Evolutionary conservation across 2,329 filamentous ascomycete species (phyloP).

Genomic region (Nannizziopsis barbatae): DNA sequence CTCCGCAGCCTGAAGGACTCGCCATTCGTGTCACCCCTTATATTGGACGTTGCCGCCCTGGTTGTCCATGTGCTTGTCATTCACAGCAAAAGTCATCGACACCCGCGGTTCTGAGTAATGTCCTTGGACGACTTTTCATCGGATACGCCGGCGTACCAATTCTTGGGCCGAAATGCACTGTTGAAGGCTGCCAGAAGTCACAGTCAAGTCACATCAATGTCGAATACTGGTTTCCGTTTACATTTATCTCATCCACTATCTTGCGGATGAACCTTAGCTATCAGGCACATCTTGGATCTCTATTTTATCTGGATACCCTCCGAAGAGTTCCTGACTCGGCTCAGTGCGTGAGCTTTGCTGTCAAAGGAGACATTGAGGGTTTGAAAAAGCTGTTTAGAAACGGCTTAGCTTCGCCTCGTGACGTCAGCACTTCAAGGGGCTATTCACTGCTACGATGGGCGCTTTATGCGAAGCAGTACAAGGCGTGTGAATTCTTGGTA

Average conservation of each 20-base stretch:
- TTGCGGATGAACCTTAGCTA: conserved; percentile 20
- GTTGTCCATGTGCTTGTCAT: conserved; percentile 20
- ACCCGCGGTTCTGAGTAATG: conserved; percentile 16
- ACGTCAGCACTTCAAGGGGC: conserved; percentile 24
- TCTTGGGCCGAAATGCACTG: conserved; percentile 20
- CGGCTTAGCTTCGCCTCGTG: conserved; percentile 25
- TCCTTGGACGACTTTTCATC: conserved; percentile 23
- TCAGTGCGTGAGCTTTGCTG: conserved; percentile 23
- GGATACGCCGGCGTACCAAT: conserved; percentile 23
- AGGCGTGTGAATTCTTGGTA: conserved; percentile 23
- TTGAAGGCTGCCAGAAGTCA: conserved; percentile 17
- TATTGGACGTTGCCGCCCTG: conserved; percentile 13
- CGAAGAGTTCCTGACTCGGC: conserved; percentile 24
- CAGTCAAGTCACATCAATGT: conserved; percentile 19
- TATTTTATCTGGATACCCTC: conserved; percentile 22
- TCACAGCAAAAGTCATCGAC: conserved; percentile 15
- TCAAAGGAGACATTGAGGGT: conserved; percentile 24
- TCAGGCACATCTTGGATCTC: conserved; percentile 15
- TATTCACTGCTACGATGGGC: conserved; percentile 27
- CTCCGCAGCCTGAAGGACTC: conserved; percentile 7
- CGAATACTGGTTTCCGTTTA: conserved; percentile 27
- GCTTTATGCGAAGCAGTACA: conserved; percentile 26
- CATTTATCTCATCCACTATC: conserved; percentile 24
- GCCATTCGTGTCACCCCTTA: conserved; percentile 12
- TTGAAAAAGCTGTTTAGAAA: conserved; percentile 23